Percentiles rank a stretch among this genome's conserved stretches.
Evolutionary conservation across 1,139 yeast genomes (phyloP).

Genomic region (Zygotorulaspora mrakii): DNA sequence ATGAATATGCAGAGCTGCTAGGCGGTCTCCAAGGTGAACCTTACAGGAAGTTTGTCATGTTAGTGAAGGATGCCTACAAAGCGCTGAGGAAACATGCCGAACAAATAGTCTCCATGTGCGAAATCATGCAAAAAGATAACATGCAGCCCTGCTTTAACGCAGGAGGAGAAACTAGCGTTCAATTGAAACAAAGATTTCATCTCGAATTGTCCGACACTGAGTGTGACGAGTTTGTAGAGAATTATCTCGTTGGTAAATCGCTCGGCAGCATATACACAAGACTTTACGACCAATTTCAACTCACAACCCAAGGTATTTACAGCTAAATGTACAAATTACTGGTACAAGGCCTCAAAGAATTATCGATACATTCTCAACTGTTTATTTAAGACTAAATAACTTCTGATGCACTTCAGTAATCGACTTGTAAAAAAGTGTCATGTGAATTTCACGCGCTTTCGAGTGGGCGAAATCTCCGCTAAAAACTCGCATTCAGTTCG

Average conservation of each 20-base stretch:
- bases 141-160: slow-evolving; percentile 85
- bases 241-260: slow-evolving; percentile 68
- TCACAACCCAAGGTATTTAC: slow-evolving; percentile 90
- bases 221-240: slow-evolving; percentile 73
- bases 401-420: too few relatives aligned
- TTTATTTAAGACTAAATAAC: too few relatives aligned
- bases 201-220: slow-evolving; percentile 70
- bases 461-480: too few relatives aligned
- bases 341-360: too few relatives aligned
- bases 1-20: slow-evolving; percentile 78
- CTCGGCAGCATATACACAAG: slow-evolving; percentile 87
- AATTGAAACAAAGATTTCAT: slow-evolving; percentile 76
- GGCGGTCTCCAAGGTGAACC: slow-evolving; percentile 69
- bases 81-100: slow-evolving; percentile 68
- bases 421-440: too few relatives aligned
- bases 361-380: too few relatives aligned
- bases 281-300: slow-evolving; percentile 88
- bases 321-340: too few relatives aligned
- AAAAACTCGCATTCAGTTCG: too few relatives aligned
- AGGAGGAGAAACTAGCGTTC: slow-evolving; percentile 77
- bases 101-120: slow-evolving; percentile 74
- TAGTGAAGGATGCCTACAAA: slow-evolving; percentile 69
- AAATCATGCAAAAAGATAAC: slow-evolving; percentile 89
- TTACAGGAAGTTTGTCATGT: slow-evolving; percentile 53
- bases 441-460: too few relatives aligned